A percentile compares a stretch with the other conserved stretches of the same genome.
These are phyloP conservation scores for Trichoderma citrinoviride DNA, from an alignment of 2,329 filamentous ascomycete genomes.

Conservation along the genomic window DNA sequence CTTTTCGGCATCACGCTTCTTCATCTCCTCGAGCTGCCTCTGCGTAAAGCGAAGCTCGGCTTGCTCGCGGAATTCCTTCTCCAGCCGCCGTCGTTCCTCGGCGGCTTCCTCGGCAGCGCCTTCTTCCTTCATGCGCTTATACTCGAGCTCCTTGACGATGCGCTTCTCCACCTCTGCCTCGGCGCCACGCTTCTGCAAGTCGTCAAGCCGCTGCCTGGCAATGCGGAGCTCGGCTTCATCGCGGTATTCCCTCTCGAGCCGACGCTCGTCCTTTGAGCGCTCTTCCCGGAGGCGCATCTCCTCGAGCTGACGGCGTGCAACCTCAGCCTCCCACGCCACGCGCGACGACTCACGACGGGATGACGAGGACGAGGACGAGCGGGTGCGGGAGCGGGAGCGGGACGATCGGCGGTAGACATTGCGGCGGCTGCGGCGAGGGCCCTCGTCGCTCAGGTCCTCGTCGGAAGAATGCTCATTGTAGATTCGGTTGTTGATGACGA, in stretches of 20 bases:
- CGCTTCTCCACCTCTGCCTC: constrained; percentile 49
- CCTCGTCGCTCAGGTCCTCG: constrained; percentile 36
- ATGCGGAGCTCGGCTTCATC: constrained; percentile 51
- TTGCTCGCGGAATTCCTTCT: constrained; percentile 24
- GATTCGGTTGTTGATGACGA: constrained; percentile 59
- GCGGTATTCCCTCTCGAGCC: constrained; percentile 40
- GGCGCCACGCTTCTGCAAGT: constrained; percentile 46
- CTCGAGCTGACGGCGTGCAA: constrained; percentile 44
- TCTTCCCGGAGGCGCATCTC: constrained; percentile 43
- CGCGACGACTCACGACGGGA: constrained; percentile 35
- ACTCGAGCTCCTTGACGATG: constrained; percentile 52
- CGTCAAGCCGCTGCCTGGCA: constrained; percentile 48
- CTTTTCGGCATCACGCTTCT: not conserved
- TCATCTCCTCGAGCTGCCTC: not conserved
- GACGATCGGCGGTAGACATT: constrained; percentile 29
- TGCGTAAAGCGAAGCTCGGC: not conserved
- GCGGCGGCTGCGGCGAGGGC: constrained; percentile 29
- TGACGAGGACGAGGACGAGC: constrained; percentile 33
- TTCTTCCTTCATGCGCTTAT: constrained; percentile 47
- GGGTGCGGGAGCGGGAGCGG: constrained; percentile 25
- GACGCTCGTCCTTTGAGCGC: constrained; percentile 39
- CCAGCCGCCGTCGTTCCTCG: constrained; percentile 32
- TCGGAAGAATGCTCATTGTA: constrained; percentile 50
- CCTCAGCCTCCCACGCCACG: constrained; percentile 43
- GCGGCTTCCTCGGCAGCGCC: constrained; percentile 6